Base-by-base conservation (phyloP, 805 yeast genomes). In the Candida taoyuanica region DNA sequence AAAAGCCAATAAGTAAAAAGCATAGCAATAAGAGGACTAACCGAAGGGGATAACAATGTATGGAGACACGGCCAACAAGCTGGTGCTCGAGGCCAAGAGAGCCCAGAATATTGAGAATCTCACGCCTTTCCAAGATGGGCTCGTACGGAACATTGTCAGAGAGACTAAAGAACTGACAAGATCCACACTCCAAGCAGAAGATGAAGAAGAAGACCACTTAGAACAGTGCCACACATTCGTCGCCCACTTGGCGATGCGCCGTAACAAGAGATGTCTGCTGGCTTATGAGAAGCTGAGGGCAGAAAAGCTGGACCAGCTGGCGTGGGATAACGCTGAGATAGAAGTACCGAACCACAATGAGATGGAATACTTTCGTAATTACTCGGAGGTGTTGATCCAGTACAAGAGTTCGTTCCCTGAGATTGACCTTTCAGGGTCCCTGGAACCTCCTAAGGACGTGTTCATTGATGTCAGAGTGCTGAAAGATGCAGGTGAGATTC, bases 401-500 rank as follows among this genome's bases (percentile, higher is more conserved):
- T 78, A 81, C 62, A 89, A 86, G 55, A 85, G 93, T 8, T 74
- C 75, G 4, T 77, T 86, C 62, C 73, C 85, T 0, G 96, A 88
- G 48, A 63, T 91, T 14, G 98, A 93, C 54, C 63, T 93, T 18
- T 76, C 91, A 20, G 98, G 97, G 0, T 78, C 85, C n/a, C 56
- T 93, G 48, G 85, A 75, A 17, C 98, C 98, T 0, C 98, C 98
- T 1, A 75, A 74, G 26, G 94, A 87, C 49, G 84, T 93, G 20
- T 93, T 91, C 51, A 85, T 91, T 8, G 98, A 91, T 54, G 98
- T 93, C 5, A 67, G 98, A 41, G 98, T 91, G 7, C 62, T 91
- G 36, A 84, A 84, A 57, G 95, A 91, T 53, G 97, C 95, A 0
- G 98, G 98, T 2, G 98, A 93, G 56, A 87, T 91, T 25, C 96